phyloP scores from a whole-genome alignment of 768 basidiomycete genomes.

The Crepidotus variabilis region DNA sequence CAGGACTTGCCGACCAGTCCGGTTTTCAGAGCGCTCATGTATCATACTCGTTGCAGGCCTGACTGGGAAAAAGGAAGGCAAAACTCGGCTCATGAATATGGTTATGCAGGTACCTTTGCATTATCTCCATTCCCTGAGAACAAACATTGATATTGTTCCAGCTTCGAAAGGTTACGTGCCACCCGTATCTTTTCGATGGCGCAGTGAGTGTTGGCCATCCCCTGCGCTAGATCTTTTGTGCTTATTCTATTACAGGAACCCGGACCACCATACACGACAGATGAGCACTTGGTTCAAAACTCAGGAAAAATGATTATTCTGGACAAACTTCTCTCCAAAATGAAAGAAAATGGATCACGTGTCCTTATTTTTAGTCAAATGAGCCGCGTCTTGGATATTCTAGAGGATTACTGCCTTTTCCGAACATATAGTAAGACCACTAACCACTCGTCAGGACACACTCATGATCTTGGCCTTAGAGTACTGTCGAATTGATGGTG shows the following conservation, averaged over 20 bases:
- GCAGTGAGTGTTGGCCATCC: slow-evolving; percentile 42
- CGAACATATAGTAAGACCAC: slow-evolving; percentile 72
- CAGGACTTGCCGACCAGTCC: background rate
- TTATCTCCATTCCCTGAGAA: background rate
- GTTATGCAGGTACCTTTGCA: slow-evolving; percentile 80
- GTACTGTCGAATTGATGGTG: slow-evolving; percentile 95
- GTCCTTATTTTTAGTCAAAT: slow-evolving; percentile 98
- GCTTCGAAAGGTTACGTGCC: slow-evolving; percentile 85
- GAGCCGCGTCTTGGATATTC: slow-evolving; percentile 96
- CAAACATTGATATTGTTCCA: slow-evolving; percentile 14
- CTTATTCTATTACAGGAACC: slow-evolving; percentile 61
- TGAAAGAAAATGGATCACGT: slow-evolving; percentile 93
- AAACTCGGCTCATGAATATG: slow-evolving; percentile 96
- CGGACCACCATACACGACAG: slow-evolving; percentile 97
- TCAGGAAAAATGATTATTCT: slow-evolving; percentile 97
- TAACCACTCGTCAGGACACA: background rate
- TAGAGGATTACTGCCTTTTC: slow-evolving; percentile 97
- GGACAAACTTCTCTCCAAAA: slow-evolving; percentile 82
- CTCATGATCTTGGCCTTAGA: slow-evolving; percentile 38
- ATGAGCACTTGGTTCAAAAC: slow-evolving; percentile 93
- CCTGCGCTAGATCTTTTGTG: slow-evolving; percentile 16
- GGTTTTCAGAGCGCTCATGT: background rate
- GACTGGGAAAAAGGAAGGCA: slow-evolving; percentile 97
- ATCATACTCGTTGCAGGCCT: slow-evolving; percentile 46
- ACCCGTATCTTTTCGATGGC: slow-evolving; percentile 91